Base-by-base conservation (phyloP, 805 yeast species). In the Saturnispora mendoncae region DNA sequence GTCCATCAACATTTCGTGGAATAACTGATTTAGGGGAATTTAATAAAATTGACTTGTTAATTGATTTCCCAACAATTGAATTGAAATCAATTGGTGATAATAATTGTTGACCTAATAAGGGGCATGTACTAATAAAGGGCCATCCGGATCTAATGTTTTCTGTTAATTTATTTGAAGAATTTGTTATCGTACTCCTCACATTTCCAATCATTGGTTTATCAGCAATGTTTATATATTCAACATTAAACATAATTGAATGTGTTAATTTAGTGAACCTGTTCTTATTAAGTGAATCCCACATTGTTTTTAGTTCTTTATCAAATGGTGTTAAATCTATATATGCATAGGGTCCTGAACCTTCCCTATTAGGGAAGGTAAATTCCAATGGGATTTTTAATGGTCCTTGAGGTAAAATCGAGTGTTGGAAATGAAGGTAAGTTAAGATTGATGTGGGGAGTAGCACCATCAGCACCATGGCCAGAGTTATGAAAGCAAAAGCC, bases 191-290 rank as follows among this genome's bases (percentile, higher is more conserved):
- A 3, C 32, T n/a, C 21, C 50, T 30, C 3, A 47, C 29, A 20
- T 45, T 46, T 10, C 48, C 46, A 18, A 47, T 21, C 13, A n/a
- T 23, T 13, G 44, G 38, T 5, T 28, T 38, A 10, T 20, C 9
- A n/a, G 42, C 29, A 7, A 47, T 21, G 33, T 45, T 47, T 7
- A 45, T 27, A 30, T 45, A 47, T 27, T 43, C 41, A 2, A 47
- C 10, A 38, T 45, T 32, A 5, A 47, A 13, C 36, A 43, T 43
- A 4, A 47, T 17, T 9, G 38, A 33, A 28, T 47, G 50, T 21
- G 41, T 45, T 6, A 47, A 36, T 24, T 37, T 36, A 3, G 50
- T 44, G 30, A 47, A 47, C 13, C 35, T 13, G 29, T 47, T 47
- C 1, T 24, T 39, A 18, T 39, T 47, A n/a, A 44, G 18, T 4